phyloP scores from a whole-genome alignment of 768 basidiomycete genomes.

The Xerocomus spinulosus region DNA sequence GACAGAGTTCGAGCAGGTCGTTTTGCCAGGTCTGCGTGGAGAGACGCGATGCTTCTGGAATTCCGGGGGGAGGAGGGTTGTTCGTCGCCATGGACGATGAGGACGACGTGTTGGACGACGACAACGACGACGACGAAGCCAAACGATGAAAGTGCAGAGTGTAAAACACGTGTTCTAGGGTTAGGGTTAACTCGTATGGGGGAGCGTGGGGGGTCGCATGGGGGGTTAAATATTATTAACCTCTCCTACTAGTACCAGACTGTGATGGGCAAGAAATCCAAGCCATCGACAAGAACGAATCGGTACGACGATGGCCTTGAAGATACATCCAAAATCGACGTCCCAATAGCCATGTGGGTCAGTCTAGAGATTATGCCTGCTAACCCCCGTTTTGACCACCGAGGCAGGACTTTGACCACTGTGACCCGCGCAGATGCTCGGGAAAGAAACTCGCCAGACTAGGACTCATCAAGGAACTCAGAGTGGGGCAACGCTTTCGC shows the following conservation, averaged over 20 bases:
- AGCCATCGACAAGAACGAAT: too few relatives aligned
- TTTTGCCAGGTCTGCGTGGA: constrained; percentile 74
- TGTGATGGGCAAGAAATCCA: too few relatives aligned
- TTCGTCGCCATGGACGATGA: constrained; percentile 25
- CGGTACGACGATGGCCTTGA: neutral
- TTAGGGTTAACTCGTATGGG: constrained; percentile 18
- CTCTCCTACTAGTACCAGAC: too few relatives aligned
- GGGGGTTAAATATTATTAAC: neutral
- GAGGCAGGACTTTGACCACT: constrained; percentile 92
- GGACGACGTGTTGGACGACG: constrained; percentile 25
- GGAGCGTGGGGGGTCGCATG: constrained; percentile 4
- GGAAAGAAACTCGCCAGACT: constrained; percentile 90
- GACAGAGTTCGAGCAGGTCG: constrained; percentile 76
- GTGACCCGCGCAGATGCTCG: constrained; percentile 82
- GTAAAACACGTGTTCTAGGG: constrained; percentile 29
- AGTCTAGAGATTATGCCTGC: constrained; percentile 29
- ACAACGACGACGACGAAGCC: constrained; percentile 18
- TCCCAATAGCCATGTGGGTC: constrained; percentile 97
- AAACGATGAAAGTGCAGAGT: constrained; percentile 8
- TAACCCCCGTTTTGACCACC: neutral
- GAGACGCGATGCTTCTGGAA: constrained; percentile 53
- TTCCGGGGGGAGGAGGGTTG: constrained; percentile 27
- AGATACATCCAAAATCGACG: constrained; percentile 36
- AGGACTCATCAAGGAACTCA: constrained; percentile 78
- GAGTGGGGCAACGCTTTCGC: constrained; percentile 80